Conservation (phyloP, 2,329 filamentous ascomycete species). For the Alternaria angustiovoidea region DNA sequence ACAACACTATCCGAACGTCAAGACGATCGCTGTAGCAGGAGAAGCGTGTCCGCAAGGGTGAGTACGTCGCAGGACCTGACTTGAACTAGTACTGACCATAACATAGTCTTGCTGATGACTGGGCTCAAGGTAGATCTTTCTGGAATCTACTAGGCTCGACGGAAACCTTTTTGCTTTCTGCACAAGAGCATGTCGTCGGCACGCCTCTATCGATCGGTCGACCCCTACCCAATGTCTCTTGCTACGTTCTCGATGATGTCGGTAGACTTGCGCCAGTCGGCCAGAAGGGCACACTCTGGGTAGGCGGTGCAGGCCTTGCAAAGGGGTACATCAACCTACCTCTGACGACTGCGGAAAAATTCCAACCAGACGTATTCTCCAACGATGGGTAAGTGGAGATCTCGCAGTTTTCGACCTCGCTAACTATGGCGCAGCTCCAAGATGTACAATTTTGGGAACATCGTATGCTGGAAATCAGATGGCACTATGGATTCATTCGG, state of each 20-base stretch:
- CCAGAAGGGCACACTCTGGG: slow-evolving; percentile 64
- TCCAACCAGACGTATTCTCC: slow-evolving; percentile 61
- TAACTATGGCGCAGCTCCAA: slow-evolving; percentile 34
- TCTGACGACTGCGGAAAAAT: slow-evolving; percentile 60
- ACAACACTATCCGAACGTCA: slow-evolving; percentile 60
- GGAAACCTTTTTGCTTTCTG: slow-evolving; percentile 67
- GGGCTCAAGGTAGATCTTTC: slow-evolving; percentile 55
- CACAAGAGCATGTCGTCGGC: slow-evolving; percentile 60
- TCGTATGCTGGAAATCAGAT: slow-evolving; percentile 63
- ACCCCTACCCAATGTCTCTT: slow-evolving; percentile 65
- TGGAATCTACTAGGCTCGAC: slow-evolving; percentile 68
- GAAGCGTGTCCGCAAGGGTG: slow-evolving; percentile 61
- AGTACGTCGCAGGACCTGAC: slow-evolving; percentile 11
- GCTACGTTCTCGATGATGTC: slow-evolving; percentile 63
- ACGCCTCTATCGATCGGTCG: slow-evolving; percentile 61
- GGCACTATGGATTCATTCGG: slow-evolving; percentile 65
- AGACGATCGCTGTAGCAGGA: slow-evolving; percentile 63
- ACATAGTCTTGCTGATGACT: slow-evolving; percentile 62
- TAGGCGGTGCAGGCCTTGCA: slow-evolving; percentile 64
- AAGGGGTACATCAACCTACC: slow-evolving; percentile 65
- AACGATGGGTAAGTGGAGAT: slow-evolving; percentile 57
- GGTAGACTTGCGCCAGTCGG: slow-evolving; percentile 58
- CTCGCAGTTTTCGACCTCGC: neutral
- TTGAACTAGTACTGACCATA: slow-evolving; percentile 1
- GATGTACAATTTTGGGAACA: slow-evolving; percentile 70